A percentile compares a stretch with the other conserved stretches of the same genome.
phyloP scores from a whole-genome alignment of 2,329 filamentous ascomycete species.

The Bipolaris victoriae region DNA sequence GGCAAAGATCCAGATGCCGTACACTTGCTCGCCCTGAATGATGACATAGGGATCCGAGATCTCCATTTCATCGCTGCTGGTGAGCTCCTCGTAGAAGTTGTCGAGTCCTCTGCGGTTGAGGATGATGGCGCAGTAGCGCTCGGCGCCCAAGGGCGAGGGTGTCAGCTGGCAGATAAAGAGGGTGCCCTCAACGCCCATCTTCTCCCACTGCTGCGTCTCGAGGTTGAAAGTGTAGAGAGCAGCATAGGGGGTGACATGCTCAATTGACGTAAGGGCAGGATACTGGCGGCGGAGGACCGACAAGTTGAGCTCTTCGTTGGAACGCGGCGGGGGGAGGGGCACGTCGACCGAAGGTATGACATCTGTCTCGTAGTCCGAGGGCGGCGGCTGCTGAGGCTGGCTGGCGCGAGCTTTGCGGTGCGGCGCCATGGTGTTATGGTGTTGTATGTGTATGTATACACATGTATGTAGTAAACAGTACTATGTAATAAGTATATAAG shows the following conservation, averaged over 20 bases:
- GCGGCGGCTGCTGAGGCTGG: slow-evolving; percentile 49
- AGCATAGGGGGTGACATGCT: slow-evolving; percentile 82
- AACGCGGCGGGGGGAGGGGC: slow-evolving; percentile 61
- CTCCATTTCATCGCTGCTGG: slow-evolving; percentile 53
- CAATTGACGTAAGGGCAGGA: slow-evolving; percentile 73
- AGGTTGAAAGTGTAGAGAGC: slow-evolving; percentile 82
- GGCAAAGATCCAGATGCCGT: slow-evolving; percentile 70
- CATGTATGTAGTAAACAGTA: neutral
- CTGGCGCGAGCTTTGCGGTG: slow-evolving; percentile 42
- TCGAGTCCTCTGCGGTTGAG: slow-evolving; percentile 57
- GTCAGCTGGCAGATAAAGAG: slow-evolving; percentile 79
- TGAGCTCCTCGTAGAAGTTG: slow-evolving; percentile 55
- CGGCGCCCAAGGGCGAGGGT: slow-evolving; percentile 43
- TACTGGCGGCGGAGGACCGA: slow-evolving; percentile 82
- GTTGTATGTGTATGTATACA: neutral
- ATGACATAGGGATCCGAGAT: slow-evolving; percentile 65
- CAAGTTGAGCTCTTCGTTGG: slow-evolving; percentile 87
- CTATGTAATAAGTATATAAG: no score
- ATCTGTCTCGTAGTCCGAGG: slow-evolving; percentile 62
- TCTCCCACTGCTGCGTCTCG: slow-evolving; percentile 75
- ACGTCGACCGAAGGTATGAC: slow-evolving; percentile 47
- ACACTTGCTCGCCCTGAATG: slow-evolving; percentile 57
- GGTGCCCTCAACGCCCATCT: slow-evolving; percentile 82
- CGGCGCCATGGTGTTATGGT: slow-evolving; percentile 32
- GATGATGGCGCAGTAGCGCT: slow-evolving; percentile 54